These are phyloP conservation scores for Syzygium malaccense DNA, from an alignment of 441 rosid species.

Conservation along the genomic window DNA sequence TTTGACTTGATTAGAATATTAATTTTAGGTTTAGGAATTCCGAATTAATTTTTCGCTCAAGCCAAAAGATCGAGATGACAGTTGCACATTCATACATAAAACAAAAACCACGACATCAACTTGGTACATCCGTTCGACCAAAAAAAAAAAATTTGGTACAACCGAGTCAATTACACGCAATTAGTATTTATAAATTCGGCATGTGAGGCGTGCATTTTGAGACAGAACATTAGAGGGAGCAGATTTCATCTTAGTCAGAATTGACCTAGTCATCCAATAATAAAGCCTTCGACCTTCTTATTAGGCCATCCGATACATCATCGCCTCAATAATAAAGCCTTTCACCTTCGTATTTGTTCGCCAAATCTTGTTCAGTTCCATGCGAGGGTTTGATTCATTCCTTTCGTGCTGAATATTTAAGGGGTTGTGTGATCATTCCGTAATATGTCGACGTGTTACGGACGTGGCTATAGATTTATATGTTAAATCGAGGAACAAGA, in stretches of 20 bases:
- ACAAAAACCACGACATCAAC: background rate
- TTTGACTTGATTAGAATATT: too few species aligned
- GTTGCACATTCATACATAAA: background rate
- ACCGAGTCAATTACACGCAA: too few species aligned
- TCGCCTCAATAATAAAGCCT: background rate
- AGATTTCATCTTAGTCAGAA: background rate
- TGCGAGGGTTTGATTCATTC: background rate
- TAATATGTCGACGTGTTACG: too few species aligned
- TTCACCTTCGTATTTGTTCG: background rate
- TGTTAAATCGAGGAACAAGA: background rate
- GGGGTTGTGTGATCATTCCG: background rate
- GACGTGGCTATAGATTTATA: too few species aligned
- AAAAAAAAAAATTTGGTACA: too few species aligned
- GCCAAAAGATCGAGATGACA: background rate
- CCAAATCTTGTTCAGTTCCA: background rate
- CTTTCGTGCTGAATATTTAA: background rate
- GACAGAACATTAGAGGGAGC: too few species aligned
- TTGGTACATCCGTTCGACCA: background rate
- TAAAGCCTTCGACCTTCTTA: too few species aligned
- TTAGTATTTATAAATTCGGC: too few species aligned
- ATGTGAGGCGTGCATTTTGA: too few species aligned
- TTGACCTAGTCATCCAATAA: background rate
- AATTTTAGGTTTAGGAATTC: background rate
- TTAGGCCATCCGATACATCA: background rate
- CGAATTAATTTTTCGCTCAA: background rate